Evolutionary conservation across 2,329 filamentous ascomycete genomes (phyloP).

Genomic region (Ambrosiella beaveri): DNA sequence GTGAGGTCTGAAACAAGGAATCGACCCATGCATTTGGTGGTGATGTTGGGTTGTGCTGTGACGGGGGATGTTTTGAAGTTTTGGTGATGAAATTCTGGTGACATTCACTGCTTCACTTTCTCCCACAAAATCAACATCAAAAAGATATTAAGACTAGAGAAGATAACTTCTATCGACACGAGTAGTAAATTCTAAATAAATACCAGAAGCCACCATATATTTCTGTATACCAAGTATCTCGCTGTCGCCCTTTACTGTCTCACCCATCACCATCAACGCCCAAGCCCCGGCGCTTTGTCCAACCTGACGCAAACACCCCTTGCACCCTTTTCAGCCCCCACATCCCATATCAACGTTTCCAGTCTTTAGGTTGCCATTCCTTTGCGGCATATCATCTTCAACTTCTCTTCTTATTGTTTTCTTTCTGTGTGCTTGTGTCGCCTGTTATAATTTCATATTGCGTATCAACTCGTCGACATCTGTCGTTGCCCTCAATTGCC

Average conservation of each 20-base stretch:
- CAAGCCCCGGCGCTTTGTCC: neutral
- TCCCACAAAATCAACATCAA: no score
- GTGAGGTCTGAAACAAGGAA: slow-evolving; percentile 1
- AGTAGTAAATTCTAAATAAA: no score
- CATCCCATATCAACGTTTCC: neutral
- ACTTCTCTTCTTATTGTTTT: slow-evolving; percentile 8
- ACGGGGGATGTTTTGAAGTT: slow-evolving; percentile 18
- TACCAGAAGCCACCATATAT: neutral
- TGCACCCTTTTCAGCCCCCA: neutral
- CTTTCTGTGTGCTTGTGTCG: neutral
- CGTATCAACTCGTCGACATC: no score
- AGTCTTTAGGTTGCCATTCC: neutral
- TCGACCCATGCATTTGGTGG: neutral
- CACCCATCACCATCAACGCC: neutral
- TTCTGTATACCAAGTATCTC: no score
- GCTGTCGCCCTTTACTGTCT: neutral
- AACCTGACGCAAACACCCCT: neutral
- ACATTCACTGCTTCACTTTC: no score
- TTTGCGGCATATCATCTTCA: slow-evolving; percentile 7
- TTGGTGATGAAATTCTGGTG: no score
- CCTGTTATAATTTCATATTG: no score
- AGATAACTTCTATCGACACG: no score
- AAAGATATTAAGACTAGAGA: no score
- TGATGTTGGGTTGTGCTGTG: slow-evolving; percentile 13
- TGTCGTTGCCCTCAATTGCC: no score